Conservation (phyloP, 1,284 basidiomycete species). For the Coniferiporia weirii region DNA sequence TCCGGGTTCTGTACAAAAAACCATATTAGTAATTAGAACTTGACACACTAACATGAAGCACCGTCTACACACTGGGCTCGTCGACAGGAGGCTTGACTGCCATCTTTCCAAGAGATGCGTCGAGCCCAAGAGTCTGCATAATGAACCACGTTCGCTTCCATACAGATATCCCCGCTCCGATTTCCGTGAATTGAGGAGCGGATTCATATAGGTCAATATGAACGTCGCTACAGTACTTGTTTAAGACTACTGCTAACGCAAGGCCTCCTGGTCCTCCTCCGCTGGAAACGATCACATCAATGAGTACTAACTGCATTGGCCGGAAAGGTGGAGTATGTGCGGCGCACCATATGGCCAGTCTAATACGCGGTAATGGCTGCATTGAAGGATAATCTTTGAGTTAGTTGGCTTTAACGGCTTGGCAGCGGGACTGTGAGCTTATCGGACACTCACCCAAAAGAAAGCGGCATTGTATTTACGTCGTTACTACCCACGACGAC, state of each 20-base stretch:
- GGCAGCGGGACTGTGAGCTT: too few relatives aligned
- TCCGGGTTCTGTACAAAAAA: neutral
- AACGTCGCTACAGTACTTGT: conserved; percentile 25
- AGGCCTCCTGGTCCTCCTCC: conserved; percentile 36
- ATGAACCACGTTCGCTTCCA: conserved; percentile 37
- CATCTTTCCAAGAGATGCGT: conserved; percentile 27
- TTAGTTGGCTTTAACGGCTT: too few relatives aligned
- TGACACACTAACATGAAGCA: conserved; percentile 19
- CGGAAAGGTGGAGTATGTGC: neutral
- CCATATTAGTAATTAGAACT: conserved; percentile 3
- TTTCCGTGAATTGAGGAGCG: conserved; percentile 30
- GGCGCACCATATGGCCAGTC: conserved; percentile 12
- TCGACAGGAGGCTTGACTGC: conserved; percentile 21
- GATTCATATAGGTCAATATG: conserved; percentile 34
- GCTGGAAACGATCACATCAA: conserved; percentile 19
- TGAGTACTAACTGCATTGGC: neutral
- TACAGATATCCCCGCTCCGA: conserved; percentile 34
- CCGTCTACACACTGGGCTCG: conserved; percentile 13
- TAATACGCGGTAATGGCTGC: conserved; percentile 8
- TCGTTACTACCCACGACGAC: too few relatives aligned
- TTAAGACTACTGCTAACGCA: conserved; percentile 32
- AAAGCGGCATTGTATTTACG: too few relatives aligned
- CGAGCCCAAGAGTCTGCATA: conserved; percentile 31
- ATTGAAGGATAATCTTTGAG: neutral
- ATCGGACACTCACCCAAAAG: too few relatives aligned